These are phyloP conservation scores for Fonsecaea multimorphosa DNA, from an alignment of 2,329 filamentous ascomycete genomes.

Conservation along the genomic window DNA sequence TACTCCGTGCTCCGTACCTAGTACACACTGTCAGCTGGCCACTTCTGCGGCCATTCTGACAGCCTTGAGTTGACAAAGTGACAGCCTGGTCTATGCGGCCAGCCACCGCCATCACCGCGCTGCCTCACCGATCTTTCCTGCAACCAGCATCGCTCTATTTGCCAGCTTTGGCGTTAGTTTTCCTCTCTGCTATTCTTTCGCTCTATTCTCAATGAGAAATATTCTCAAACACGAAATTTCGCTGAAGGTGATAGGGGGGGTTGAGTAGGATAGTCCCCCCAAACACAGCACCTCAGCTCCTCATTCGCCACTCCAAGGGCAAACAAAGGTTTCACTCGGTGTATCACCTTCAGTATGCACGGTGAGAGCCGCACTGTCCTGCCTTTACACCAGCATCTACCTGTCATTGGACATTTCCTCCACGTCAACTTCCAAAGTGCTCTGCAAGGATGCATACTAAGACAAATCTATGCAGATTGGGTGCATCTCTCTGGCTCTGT, in stretches of 20 bases:
- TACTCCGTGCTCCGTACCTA: neutral
- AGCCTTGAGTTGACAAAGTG: slow-evolving; percentile 1
- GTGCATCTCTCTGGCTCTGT: neutral
- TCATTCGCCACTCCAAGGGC: slow-evolving; percentile 2
- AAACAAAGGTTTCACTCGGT: slow-evolving; percentile 21
- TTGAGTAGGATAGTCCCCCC: slow-evolving; percentile 6
- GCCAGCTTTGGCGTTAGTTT: neutral
- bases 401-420: slow-evolving; percentile 6
- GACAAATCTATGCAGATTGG: neutral
- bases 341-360: slow-evolving; percentile 18
- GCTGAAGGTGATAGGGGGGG: neutral
- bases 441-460: neutral
- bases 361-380: slow-evolving; percentile 6
- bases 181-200: neutral
- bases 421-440: neutral
- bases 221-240: neutral
- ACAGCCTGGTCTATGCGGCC: slow-evolving; percentile 5
- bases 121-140: neutral
- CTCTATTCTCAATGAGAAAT: neutral
- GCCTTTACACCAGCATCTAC: neutral
- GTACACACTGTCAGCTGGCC: neutral
- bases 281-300: neutral
- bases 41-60: neutral
- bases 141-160: neutral
- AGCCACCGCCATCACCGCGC: slow-evolving; percentile 3